A percentile compares a stretch with the other conserved stretches of the same genome.
phyloP scores from a whole-genome alignment of 257 asterid genomes.

The Gentiana dahurica region DNA sequence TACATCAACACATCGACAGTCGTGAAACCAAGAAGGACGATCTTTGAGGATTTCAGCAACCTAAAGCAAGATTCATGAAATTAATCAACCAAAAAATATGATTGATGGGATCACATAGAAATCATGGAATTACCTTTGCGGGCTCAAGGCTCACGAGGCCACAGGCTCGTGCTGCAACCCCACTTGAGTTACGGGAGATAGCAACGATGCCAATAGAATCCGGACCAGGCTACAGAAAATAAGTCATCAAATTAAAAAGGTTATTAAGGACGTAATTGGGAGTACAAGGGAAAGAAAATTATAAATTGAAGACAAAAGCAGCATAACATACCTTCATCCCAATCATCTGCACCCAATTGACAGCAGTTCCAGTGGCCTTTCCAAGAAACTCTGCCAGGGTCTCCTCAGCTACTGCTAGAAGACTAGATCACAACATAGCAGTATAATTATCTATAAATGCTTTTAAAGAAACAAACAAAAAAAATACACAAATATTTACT shows the following conservation, averaged over 20 bases:
- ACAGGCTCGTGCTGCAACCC: slow-evolving; percentile 99
- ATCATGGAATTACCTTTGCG: slow-evolving; percentile 52
- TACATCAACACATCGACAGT: slow-evolving; percentile 76
- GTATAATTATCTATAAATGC: not conserved
- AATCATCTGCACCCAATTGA: slow-evolving; percentile 99
- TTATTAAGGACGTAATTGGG: no score
- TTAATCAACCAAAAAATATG: not conserved
- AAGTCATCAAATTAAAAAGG: no score
- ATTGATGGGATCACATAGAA: not conserved
- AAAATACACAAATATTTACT: not conserved
- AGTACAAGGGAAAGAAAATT: no score
- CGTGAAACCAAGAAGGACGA: slow-evolving; percentile 92
- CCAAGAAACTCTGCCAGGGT: slow-evolving; percentile 81
- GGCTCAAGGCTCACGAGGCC: slow-evolving; percentile 99
- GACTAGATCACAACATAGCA: slow-evolving; percentile 29
- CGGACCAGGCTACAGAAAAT: slow-evolving; percentile 90
- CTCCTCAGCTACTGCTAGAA: slow-evolving; percentile 97
- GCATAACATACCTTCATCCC: slow-evolving; percentile 82
- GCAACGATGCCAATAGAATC: slow-evolving; percentile 99
- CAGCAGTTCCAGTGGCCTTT: slow-evolving; percentile 99
- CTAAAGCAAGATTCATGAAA: slow-evolving; percentile 21
- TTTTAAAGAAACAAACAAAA: not conserved
- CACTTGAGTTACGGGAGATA: slow-evolving; percentile 92
- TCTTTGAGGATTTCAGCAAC: slow-evolving; percentile 93
- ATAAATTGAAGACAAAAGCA: not conserved